Base-by-base conservation (phyloP, 768 basidiomycete genomes). In the Russula griseocarnosa region DNA sequence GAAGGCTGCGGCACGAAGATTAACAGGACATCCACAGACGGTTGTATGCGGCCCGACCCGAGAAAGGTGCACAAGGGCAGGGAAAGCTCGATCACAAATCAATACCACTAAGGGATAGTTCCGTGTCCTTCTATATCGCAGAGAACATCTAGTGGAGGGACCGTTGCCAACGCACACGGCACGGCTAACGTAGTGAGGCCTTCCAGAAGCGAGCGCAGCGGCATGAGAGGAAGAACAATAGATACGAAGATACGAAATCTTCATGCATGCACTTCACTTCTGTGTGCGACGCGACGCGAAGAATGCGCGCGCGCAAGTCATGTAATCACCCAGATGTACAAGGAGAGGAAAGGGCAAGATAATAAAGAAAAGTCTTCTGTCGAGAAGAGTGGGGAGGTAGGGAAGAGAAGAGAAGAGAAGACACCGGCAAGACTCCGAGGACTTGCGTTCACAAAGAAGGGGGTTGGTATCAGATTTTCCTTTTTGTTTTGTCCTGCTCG, bases 1-100 rank as follows among this genome's bases (percentile, higher is more conserved):
- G 50, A 60, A 60, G 28, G 49, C 13, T 26, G 26, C 50, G 50
- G 28, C 50, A 20, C 58, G 32, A 58, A 50, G 44, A 32, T 38
- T 26, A 22, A 16, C 18, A 32, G 51, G 51, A 16, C 18, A 46
- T 60, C 18, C 42, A 28, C 26, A 30, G 36, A n/a, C 36, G 18
- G n/a, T 26, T 28, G n/a, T 32, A 6, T 32, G 49, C 40, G 51
- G 32, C n/a, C 42, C 60, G 52, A 54, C 40, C n/a, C 42, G 42
- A 54, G 42, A 54, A 32, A 8, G 16, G 60, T 55, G 22, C 22
- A 61, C 32, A 44, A 55, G 34, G 24, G 34, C 16, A 52, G 46
- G 24, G 22, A 26, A 44, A 20, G 26, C 40, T 26, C 40, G 40
- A 53, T 52, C 50, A 51, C 18, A 53, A n/a, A 51, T 42, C 44